Evolutionary conservation across 306 rosid genomes (phyloP).

Genomic region (Carpinus fangiana): DNA sequence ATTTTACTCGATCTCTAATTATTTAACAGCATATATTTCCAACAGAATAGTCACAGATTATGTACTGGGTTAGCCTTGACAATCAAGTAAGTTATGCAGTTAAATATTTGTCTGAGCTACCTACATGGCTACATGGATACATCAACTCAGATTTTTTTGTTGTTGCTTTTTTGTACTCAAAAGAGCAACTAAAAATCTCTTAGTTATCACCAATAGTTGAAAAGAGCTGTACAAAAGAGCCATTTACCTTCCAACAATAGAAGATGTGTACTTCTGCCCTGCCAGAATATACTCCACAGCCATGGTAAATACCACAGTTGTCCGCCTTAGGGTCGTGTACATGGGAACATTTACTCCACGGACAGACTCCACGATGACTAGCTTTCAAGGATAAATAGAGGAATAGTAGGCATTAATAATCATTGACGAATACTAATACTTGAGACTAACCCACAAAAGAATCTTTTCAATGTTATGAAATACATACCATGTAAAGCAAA

Average conservation of each 20-base stretch:
- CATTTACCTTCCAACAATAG: slow-evolving; percentile 76
- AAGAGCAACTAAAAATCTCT: slow-evolving; percentile 12
- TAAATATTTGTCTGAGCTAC: not conserved
- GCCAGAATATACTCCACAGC: slow-evolving; percentile 71
- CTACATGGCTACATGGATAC: not conserved
- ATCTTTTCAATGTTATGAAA: slow-evolving; percentile 10
- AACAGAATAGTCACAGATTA: not conserved
- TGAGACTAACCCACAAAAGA: slow-evolving; percentile 9
- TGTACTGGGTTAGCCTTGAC: not conserved
- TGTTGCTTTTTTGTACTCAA: not conserved
- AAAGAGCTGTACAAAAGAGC: slow-evolving; percentile 20
- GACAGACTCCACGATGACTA: slow-evolving; percentile 94
- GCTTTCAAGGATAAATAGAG: slow-evolving; percentile 65
- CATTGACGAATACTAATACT: slow-evolving; percentile 7
- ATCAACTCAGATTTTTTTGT: not conserved
- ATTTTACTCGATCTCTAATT: not conserved
- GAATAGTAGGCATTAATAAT: slow-evolving; percentile 28
- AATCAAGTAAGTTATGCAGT: not conserved
- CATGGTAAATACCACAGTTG: slow-evolving; percentile 95
- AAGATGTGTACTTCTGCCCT: slow-evolving; percentile 72
- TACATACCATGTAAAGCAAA: slow-evolving; percentile 86
- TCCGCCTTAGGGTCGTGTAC: slow-evolving; percentile 95
- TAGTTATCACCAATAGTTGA: not conserved
- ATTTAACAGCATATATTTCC: not conserved
- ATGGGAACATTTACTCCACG: slow-evolving; percentile 99